Percentiles rank a stretch among this genome's conserved stretches.
Conservation (phyloP, 1,284 basidiomycete genomes). For the Taiwanofungus camphoratus region DNA sequence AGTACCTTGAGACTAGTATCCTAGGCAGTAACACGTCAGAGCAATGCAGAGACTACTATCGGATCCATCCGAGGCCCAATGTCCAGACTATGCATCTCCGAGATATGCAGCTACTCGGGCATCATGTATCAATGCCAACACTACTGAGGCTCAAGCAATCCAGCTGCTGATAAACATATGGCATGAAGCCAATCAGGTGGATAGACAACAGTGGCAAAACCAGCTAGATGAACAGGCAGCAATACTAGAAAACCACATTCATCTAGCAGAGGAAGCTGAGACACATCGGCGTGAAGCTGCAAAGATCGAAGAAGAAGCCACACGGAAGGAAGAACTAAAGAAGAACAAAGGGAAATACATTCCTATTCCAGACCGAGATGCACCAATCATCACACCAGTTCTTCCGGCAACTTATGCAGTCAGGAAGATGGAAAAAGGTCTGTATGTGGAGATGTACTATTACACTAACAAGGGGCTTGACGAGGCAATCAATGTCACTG, state of each 20-base stretch:
- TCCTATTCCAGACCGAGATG: background rate
- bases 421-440: background rate
- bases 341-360: background rate
- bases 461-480: background rate
- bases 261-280: background rate
- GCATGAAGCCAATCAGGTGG: background rate
- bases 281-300: background rate
- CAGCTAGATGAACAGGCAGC: background rate
- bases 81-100: background rate
- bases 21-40: too few species aligned
- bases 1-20: too few species aligned
- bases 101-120: background rate
- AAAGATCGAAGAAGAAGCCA: background rate
- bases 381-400: background rate
- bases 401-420: background rate
- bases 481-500: background rate
- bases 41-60: background rate
- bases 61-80: background rate
- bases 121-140: background rate
- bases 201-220: background rate
- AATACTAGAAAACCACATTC: background rate
- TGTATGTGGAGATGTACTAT: conserved; percentile 4
- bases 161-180: background rate
- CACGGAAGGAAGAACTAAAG: conserved; percentile 1
- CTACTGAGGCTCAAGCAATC: background rate